A percentile compares a stretch with the other conserved stretches of the same genome.
Conservation (phyloP, 495 filamentous ascomycete species). For the Neurospora cerealis region DNA sequence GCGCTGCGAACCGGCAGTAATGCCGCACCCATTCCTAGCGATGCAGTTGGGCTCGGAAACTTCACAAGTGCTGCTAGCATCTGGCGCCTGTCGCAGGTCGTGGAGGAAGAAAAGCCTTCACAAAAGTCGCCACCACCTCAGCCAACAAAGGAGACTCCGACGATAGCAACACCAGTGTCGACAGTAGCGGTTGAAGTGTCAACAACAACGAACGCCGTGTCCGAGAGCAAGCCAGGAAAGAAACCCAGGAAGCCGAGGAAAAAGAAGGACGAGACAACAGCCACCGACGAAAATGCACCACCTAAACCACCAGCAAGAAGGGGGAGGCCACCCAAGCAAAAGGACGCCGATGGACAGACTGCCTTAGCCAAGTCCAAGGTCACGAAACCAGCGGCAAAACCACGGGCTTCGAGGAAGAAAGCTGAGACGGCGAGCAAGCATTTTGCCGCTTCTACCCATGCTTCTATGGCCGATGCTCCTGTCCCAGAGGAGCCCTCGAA, state of each 20-base stretch:
- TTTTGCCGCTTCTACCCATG: constrained; percentile 13
- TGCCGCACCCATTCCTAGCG: constrained; percentile 21
- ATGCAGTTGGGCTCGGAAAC: constrained; percentile 11
- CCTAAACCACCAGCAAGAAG: not conserved
- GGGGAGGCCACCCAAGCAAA: constrained; percentile 3
- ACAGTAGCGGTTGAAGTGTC: not conserved
- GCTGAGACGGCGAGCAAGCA: constrained; percentile 26
- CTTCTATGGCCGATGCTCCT: not conserved
- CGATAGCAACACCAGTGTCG: not conserved
- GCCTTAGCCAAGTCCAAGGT: constrained; percentile 23
- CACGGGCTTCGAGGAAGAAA: constrained; percentile 15
- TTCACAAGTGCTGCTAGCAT: constrained; percentile 35
- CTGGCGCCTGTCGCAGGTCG: constrained; percentile 9
- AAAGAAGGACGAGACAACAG: not conserved
- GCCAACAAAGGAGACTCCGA: not conserved
- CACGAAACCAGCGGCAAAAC: constrained; percentile 22
- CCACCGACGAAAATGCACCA: not conserved
- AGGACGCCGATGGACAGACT: constrained; percentile 17
- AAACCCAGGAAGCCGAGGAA: constrained; percentile 4
- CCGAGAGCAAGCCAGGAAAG: not conserved
- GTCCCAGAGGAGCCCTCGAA: not conserved
- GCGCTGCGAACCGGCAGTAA: constrained; percentile 24
- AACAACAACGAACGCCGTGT: not conserved
- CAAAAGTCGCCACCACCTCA: not conserved
- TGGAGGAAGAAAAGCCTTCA: not conserved